phyloP scores from a whole-genome alignment of 805 yeast genomes.

The Candida caryicola region DNA sequence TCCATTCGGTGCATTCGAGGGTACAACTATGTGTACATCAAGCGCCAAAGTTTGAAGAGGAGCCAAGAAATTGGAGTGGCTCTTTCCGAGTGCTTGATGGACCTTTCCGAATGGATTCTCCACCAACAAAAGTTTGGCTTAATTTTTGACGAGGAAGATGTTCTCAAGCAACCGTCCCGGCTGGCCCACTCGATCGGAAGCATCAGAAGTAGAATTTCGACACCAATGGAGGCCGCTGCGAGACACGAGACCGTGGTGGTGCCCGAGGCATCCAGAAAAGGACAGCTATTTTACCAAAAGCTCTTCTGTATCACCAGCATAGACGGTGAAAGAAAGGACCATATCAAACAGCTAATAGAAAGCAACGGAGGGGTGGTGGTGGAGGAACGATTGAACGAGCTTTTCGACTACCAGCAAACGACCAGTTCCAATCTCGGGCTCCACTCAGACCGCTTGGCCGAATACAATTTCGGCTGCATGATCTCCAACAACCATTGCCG shows the following conservation, averaged over 20 bases:
- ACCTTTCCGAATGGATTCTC: slow-evolving; percentile 35
- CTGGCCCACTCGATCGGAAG: not conserved
- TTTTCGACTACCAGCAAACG: slow-evolving; percentile 17
- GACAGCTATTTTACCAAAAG: slow-evolving; percentile 18
- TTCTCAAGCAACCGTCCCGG: slow-evolving; percentile 14
- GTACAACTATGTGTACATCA: slow-evolving; percentile 47
- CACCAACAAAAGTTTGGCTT: slow-evolving; percentile 35
- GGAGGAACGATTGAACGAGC: slow-evolving; percentile 34
- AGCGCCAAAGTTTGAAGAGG: slow-evolving; percentile 16
- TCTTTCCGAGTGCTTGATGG: slow-evolving; percentile 37
- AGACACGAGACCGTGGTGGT: not conserved
- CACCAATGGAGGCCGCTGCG: not conserved
- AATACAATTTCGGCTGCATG: slow-evolving; percentile 59
- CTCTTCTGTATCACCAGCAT: slow-evolving; percentile 38
- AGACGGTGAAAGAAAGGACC: slow-evolving; percentile 29
- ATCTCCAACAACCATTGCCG: slow-evolving; percentile 58
- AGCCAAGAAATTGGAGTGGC: slow-evolving; percentile 18
- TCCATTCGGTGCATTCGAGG: slow-evolving; percentile 59
- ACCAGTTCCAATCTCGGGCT: slow-evolving; percentile 10
- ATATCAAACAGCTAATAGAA: slow-evolving; percentile 33
- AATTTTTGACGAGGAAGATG: slow-evolving; percentile 16
- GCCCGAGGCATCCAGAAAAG: not conserved
- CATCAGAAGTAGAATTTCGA: not conserved
- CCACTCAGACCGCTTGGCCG: slow-evolving; percentile 8
- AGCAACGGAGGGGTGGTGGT: slow-evolving; percentile 41